A percentile compares a stretch with the other conserved stretches of the same genome.
Conservation (phyloP, 2,329 filamentous ascomycete genomes). For the Bipolaris cookei region DNA sequence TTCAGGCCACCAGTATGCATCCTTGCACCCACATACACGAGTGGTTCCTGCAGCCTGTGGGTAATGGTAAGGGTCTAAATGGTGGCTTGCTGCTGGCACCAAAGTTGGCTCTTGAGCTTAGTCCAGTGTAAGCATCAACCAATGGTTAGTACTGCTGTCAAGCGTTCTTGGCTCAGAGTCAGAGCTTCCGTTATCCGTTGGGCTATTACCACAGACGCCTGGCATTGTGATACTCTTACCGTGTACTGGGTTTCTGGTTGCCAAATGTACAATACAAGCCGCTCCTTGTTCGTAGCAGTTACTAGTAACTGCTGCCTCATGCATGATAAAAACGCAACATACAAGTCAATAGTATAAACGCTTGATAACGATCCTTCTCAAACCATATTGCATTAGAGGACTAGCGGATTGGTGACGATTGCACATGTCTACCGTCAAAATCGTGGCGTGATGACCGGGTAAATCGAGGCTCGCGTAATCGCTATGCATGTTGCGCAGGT, state of each 20-base stretch:
- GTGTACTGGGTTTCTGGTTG: background rate
- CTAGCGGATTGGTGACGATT: background rate
- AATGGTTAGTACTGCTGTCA: background rate
- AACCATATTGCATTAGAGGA: background rate
- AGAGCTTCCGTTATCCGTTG: background rate
- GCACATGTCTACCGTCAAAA: background rate
- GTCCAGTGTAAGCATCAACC: background rate
- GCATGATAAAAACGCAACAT: background rate
- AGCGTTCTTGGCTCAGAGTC: background rate
- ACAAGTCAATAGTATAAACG: background rate
- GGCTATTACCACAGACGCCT: background rate
- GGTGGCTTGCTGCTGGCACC: background rate
- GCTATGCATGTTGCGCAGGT: background rate
- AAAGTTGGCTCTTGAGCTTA: background rate
- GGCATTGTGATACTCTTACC: background rate
- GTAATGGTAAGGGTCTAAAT: background rate
- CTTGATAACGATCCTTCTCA: background rate
- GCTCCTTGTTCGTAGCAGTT: background rate
- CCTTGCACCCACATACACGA: no score
- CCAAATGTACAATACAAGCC: background rate
- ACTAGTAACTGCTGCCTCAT: background rate
- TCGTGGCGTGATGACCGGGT: conserved; percentile 4
- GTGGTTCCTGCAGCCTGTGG: background rate
- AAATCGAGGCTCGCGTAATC: conserved; percentile 6
- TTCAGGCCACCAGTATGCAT: background rate